phyloP scores from a whole-genome alignment of 768 basidiomycete species.

The Tylopilus plumbeoviolaceoides region DNA sequence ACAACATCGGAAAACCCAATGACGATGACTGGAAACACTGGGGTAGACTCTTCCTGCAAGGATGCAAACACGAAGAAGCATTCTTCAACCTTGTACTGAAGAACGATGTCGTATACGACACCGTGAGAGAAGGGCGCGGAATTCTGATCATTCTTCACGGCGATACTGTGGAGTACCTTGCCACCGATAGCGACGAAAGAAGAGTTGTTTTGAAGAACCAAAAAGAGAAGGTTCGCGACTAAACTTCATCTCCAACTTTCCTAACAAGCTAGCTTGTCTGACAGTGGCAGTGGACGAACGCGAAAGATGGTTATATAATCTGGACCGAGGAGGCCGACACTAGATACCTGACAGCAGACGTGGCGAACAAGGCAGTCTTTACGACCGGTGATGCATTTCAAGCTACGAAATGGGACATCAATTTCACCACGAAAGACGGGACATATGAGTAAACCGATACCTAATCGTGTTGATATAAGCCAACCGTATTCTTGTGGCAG shows the following conservation, averaged over 20 bases:
- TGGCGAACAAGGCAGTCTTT: neutral
- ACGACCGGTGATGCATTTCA: neutral
- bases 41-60: neutral
- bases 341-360: neutral
- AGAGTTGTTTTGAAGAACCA: neutral
- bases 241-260: neutral
- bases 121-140: neutral
- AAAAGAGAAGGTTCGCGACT: neutral
- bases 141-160: neutral
- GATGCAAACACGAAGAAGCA: neutral
- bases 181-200: neutral
- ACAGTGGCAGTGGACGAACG: neutral
- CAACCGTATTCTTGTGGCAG: neutral
- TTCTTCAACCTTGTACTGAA: neutral
- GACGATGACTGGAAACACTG: neutral
- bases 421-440: neutral
- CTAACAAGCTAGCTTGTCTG: neutral
- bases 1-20: neutral
- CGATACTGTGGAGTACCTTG: neutral
- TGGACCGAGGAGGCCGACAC: neutral
- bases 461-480: neutral
- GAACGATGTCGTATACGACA: neutral
- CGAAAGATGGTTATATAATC: neutral
- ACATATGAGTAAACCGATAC: neutral
- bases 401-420: neutral